A percentile compares a stretch with the other conserved stretches of the same genome.
Evolutionary conservation across 1,139 yeast genomes (phyloP).

Genomic region (Candida pseudocylindracea): DNA sequence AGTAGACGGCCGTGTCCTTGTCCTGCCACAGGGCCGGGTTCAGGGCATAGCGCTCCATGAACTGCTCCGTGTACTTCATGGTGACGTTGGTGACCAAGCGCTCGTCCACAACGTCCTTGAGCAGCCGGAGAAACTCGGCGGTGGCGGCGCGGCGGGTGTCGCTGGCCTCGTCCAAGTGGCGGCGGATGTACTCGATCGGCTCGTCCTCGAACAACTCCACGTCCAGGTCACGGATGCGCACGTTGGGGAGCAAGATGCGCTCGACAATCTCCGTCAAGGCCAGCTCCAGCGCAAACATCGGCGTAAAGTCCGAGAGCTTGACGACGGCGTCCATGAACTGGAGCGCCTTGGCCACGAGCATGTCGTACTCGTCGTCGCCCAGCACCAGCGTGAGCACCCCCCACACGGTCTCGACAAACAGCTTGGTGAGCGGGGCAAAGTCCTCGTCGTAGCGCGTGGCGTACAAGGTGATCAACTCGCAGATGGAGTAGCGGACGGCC

Average conservation of each 20-base stretch:
- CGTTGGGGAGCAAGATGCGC: constrained; percentile 73
- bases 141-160: constrained; percentile 87
- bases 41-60: constrained; percentile 25
- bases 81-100: constrained; percentile 47
- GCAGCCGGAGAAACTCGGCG: constrained; percentile 72
- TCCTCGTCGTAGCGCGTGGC: constrained; percentile 85
- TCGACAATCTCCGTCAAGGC: constrained; percentile 62
- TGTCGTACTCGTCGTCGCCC: constrained; percentile 57
- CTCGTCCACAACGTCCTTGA: constrained; percentile 61
- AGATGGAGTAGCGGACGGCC: constrained; percentile 19
- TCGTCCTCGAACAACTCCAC: constrained; percentile 93
- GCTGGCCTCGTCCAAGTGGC: constrained; percentile 76
- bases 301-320: constrained; percentile 37
- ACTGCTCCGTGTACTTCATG: constrained; percentile 52
- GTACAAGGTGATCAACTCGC: constrained; percentile 70
- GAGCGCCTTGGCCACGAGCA: constrained; percentile 62
- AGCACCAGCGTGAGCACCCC: constrained; percentile 44
- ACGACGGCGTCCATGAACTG: constrained; percentile 70
- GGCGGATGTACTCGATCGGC: constrained; percentile 76
- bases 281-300: constrained; percentile 39
- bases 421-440: constrained; percentile 52
- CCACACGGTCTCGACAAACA: constrained; percentile 75
- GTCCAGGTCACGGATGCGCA: constrained; percentile 65
- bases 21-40: constrained; percentile 41
- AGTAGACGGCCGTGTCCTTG: constrained; percentile 71